Evolutionary conservation across 305 asterid species (phyloP).

Genomic region (Solanum hybrid): DNA sequence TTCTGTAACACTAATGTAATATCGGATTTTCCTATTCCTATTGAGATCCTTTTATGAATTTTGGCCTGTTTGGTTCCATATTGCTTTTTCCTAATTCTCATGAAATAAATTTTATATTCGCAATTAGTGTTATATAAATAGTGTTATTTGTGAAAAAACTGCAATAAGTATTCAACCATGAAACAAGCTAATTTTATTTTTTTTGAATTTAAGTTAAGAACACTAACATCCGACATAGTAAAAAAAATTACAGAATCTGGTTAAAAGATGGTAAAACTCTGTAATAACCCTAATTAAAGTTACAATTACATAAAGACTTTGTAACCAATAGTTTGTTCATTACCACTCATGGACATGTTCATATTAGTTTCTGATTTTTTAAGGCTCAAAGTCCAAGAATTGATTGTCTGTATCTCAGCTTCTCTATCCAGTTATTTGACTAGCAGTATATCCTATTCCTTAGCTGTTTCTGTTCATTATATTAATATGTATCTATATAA

Average conservation of each 20-base stretch:
- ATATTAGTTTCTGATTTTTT: neutral
- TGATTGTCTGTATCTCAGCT: neutral
- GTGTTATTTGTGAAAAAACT: neutral
- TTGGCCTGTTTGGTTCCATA: neutral
- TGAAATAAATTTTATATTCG: too few species aligned
- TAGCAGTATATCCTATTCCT: neutral
- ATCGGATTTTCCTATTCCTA: accelerated
- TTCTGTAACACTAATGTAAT: neutral
- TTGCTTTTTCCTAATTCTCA: neutral
- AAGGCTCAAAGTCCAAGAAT: constrained; percentile 1
- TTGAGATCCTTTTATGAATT: neutral
- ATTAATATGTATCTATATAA: neutral
- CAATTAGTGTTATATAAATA: too few species aligned
- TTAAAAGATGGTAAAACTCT: neutral
- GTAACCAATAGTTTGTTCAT: neutral
- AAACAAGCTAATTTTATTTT: neutral
- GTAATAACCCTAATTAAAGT: neutral
- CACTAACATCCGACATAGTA: neutral
- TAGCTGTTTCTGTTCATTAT: neutral
- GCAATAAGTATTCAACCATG: neutral
- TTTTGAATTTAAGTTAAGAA: neutral
- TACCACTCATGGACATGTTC: neutral
- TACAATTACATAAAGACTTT: neutral
- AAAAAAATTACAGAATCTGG: neutral
- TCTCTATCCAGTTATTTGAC: neutral